phyloP scores from a whole-genome alignment of 306 rosid species.

The Dicorynia guianensis region DNA sequence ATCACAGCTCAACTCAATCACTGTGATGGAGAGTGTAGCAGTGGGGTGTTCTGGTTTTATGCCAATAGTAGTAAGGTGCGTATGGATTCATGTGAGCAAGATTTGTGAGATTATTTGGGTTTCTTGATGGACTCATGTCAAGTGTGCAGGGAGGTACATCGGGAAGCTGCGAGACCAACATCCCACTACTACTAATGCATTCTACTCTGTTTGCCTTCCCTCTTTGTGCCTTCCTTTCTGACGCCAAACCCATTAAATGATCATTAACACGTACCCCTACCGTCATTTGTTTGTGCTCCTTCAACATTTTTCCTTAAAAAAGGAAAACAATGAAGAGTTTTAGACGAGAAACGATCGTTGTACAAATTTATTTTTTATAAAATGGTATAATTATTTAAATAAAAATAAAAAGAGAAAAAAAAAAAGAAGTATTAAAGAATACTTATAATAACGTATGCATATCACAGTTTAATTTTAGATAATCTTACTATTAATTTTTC shows the following conservation, averaged over 20 bases:
- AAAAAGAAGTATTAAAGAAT: no score
- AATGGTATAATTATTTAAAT: no score
- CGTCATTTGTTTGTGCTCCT: not conserved
- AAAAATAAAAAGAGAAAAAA: no score
- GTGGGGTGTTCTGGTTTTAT: slow-evolving; percentile 39
- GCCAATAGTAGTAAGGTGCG: slow-evolving; percentile 52
- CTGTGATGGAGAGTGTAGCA: slow-evolving; percentile 39
- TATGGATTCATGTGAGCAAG: slow-evolving; percentile 51
- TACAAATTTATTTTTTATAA: no score
- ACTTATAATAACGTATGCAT: no score
- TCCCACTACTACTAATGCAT: slow-evolving; percentile 6
- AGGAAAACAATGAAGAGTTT: no score
- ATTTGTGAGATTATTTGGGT: slow-evolving; percentile 36
- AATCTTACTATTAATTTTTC: no score
- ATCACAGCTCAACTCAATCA: slow-evolving; percentile 34
- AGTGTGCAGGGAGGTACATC: slow-evolving; percentile 35
- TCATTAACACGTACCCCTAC: not conserved
- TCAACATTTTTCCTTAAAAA: not conserved
- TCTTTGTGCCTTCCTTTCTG: slow-evolving; percentile 19
- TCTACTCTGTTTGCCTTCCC: slow-evolving; percentile 19
- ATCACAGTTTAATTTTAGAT: no score
- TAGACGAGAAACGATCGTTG: no score
- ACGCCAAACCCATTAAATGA: slow-evolving; percentile 39
- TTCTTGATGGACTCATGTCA: slow-evolving; percentile 44
- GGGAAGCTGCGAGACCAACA: slow-evolving; percentile 49